A percentile compares a stretch with the other conserved stretches of the same genome.
phyloP scores from a whole-genome alignment of 345 rosid genomes.

The Nephelium lappaceum region DNA sequence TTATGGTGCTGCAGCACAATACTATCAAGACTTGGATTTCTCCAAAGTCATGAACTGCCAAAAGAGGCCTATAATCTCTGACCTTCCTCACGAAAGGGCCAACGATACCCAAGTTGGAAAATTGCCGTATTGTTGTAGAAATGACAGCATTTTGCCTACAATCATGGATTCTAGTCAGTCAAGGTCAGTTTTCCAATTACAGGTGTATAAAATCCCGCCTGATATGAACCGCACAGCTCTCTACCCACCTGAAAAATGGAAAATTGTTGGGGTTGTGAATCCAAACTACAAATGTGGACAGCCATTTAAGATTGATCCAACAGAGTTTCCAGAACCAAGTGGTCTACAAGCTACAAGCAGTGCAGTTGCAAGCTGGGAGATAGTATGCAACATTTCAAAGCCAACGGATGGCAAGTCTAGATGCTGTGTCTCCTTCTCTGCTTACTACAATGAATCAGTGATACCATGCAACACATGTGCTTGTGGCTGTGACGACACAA shows the following conservation, averaged over 20 bases:
- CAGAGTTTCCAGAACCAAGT: slow-evolving; percentile 34
- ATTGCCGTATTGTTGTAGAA: slow-evolving; percentile 53
- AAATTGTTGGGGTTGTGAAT: slow-evolving; percentile 41
- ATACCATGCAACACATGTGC: slow-evolving; percentile 63
- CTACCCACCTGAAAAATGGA: slow-evolving; percentile 53
- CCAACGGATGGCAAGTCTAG: slow-evolving; percentile 29
- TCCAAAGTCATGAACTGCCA: slow-evolving; percentile 46
- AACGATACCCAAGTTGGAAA: slow-evolving; percentile 45
- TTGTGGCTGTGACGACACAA: slow-evolving; percentile 43
- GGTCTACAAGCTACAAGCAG: slow-evolving; percentile 39
- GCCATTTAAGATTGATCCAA: slow-evolving; percentile 49
- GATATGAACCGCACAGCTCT: slow-evolving; percentile 45
- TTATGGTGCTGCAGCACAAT: slow-evolving; percentile 43
- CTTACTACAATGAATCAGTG: slow-evolving; percentile 52
- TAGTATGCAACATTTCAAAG: slow-evolving; percentile 54
- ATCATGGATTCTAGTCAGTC: slow-evolving; percentile 42
- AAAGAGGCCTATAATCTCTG: slow-evolving; percentile 43
- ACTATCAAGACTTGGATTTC: slow-evolving; percentile 39
- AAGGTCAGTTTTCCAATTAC: slow-evolving; percentile 41
- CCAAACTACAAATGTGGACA: slow-evolving; percentile 45
- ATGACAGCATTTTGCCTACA: slow-evolving; percentile 48
- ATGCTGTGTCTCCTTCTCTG: slow-evolving; percentile 65
- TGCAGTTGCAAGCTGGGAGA: slow-evolving; percentile 60
- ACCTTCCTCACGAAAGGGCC: slow-evolving; percentile 41
- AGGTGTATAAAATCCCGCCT: slow-evolving; percentile 60